Conservation (phyloP, 176 grass and related monocot genomes). For the Oryza brachyantha region DNA sequence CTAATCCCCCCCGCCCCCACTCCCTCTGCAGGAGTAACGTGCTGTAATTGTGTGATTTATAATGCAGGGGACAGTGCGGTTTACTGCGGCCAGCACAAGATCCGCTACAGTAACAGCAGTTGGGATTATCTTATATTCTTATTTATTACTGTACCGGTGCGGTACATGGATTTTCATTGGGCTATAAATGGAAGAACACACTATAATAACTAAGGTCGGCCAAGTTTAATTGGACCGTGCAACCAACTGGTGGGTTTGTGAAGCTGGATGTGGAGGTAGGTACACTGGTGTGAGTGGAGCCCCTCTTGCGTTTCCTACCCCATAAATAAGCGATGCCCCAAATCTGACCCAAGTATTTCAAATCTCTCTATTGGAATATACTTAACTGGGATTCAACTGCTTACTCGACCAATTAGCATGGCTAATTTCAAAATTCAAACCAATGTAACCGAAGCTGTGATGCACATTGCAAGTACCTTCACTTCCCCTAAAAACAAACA, state of each 20-base stretch:
- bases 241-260: background rate
- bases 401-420: background rate
- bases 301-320: background rate
- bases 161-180: constrained; percentile 8
- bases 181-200: constrained; percentile 11
- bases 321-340: background rate
- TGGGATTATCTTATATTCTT: background rate
- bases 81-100: constrained; percentile 6
- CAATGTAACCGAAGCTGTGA: background rate
- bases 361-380: background rate
- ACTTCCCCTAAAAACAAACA: too few relatives aligned
- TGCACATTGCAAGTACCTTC: background rate
- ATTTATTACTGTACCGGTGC: background rate
- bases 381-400: background rate
- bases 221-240: constrained; percentile 10
- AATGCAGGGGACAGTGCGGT: background rate
- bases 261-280: constrained; percentile 14
- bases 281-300: background rate
- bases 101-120: constrained; percentile 1
- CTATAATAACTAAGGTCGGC: constrained; percentile 22
- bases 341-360: background rate
- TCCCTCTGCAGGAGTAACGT: background rate
- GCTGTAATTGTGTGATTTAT: background rate
- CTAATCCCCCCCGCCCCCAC: too few relatives aligned
- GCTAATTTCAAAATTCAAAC: background rate